Evolutionary conservation across 768 basidiomycete genomes (phyloP).

Genomic region (Trichaptum fuscoviolaceum): DNA sequence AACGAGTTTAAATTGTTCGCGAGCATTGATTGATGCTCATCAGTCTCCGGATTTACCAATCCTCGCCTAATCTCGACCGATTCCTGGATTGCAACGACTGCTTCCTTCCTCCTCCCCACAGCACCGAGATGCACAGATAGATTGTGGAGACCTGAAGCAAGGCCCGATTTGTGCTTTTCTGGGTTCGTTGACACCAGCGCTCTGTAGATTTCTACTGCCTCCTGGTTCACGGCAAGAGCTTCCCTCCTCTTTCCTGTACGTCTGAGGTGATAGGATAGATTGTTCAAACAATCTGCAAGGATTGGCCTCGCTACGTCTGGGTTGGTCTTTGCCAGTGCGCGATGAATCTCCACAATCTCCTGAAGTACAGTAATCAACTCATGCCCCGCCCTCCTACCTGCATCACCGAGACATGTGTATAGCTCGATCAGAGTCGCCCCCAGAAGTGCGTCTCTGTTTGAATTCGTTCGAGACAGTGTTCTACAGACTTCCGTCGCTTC

Average conservation of each 20-base stretch:
- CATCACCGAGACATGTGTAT: background rate
- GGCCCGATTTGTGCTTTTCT: background rate
- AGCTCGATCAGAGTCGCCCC: slow-evolving; percentile 2
- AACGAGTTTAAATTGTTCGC: slow-evolving; percentile 10
- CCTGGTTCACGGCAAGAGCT: slow-evolving; percentile 7
- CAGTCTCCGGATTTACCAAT: too few species aligned
- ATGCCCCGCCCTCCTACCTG: slow-evolving; percentile 6
- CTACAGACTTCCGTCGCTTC: slow-evolving; percentile 2
- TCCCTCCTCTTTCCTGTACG: slow-evolving; percentile 7
- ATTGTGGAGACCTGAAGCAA: slow-evolving; percentile 4
- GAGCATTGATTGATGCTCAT: too few species aligned
- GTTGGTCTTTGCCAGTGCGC: background rate
- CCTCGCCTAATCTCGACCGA: background rate
- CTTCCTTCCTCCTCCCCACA: slow-evolving; percentile 7
- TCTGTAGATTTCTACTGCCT: slow-evolving; percentile 6
- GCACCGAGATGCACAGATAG: slow-evolving; percentile 9
- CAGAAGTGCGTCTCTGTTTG: slow-evolving; percentile 1
- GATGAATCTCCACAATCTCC: too few species aligned
- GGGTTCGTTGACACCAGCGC: background rate
- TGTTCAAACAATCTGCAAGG: slow-evolving; percentile 11
- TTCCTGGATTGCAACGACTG: slow-evolving; percentile 1
- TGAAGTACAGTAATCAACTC: background rate
- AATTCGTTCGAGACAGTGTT: background rate
- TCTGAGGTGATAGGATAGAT: slow-evolving; percentile 7
- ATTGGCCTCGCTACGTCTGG: background rate